A percentile compares a stretch with the other conserved stretches of the same genome.
These are phyloP conservation scores for Daedaleopsis nitida DNA, from an alignment of 768 basidiomycete species.

Conservation along the genomic window DNA sequence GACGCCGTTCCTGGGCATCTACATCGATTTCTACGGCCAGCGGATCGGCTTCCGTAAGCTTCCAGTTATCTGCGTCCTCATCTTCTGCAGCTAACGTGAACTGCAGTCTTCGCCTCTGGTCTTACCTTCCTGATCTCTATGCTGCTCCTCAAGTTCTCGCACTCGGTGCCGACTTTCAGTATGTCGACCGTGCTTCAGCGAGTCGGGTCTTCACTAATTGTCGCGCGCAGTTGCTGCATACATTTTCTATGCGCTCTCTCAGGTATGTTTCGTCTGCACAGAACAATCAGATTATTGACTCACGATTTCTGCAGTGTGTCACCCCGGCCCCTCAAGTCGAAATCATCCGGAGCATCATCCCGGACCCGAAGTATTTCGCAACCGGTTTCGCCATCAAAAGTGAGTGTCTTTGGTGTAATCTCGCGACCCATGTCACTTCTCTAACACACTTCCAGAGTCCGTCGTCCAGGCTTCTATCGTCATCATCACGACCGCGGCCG, in stretches of 20 bases:
- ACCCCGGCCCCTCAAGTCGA: conserved; percentile 41
- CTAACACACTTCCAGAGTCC: conserved; percentile 33
- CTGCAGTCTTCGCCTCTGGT: conserved; percentile 41
- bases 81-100: neutral
- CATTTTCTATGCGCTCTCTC: conserved; percentile 44
- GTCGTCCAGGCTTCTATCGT: conserved; percentile 45
- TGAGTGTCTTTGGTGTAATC: conserved; percentile 15
- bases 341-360: conserved; percentile 43
- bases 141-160: conserved; percentile 42
- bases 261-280: conserved; percentile 26
- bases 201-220: neutral
- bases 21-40: conserved; percentile 42
- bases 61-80: neutral
- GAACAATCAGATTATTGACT: neutral
- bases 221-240: conserved; percentile 38
- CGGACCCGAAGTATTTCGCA: conserved; percentile 43
- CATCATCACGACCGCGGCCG: conserved; percentile 45
- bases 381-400: conserved; percentile 47
- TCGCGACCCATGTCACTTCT: neutral
- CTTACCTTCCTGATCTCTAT: conserved; percentile 43
- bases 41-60: conserved; percentile 41
- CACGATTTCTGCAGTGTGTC: conserved; percentile 24
- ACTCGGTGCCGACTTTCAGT: conserved; percentile 41
- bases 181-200: conserved; percentile 10
- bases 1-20: conserved; percentile 44